A percentile compares a stretch with the other conserved stretches of the same genome.
Conservation (phyloP, 140 eudicot genomes). For the Senecio squalidus region DNA sequence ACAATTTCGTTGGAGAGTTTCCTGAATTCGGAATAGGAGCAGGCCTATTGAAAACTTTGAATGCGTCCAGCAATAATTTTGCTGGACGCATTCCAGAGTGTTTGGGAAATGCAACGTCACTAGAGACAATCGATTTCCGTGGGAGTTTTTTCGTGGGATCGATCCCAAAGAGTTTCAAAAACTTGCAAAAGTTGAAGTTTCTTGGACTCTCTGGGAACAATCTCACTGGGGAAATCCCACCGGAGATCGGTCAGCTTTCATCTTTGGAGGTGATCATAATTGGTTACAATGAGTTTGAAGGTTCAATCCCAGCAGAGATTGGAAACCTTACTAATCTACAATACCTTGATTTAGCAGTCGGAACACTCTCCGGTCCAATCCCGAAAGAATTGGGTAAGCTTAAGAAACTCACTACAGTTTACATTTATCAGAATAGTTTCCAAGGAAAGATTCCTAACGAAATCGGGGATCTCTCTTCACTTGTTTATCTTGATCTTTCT, state of each 20-base stretch:
- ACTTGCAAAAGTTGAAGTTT: constrained; percentile 56
- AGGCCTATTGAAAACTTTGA: constrained; percentile 32
- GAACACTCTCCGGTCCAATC: constrained; percentile 53
- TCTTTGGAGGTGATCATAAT: constrained; percentile 66
- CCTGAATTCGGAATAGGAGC: constrained; percentile 45
- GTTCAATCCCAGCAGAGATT: constrained; percentile 63
- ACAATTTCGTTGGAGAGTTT: constrained; percentile 61
- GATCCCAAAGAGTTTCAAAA: constrained; percentile 47
- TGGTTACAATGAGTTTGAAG: constrained; percentile 75
- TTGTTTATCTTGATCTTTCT: constrained; percentile 61
- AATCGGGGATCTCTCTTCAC: constrained; percentile 48
- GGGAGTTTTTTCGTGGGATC: constrained; percentile 74
- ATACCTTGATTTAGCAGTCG: constrained; percentile 81
- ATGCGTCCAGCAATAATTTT: constrained; percentile 79
- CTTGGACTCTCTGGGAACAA: constrained; percentile 84
- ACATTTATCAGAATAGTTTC: constrained; percentile 61
- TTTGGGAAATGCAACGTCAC: constrained; percentile 43
- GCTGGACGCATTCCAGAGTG: constrained; percentile 57
- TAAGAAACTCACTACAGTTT: constrained; percentile 53
- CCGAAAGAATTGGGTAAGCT: constrained; percentile 67
- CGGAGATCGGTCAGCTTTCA: constrained; percentile 53
- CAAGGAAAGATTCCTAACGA: constrained; percentile 56
- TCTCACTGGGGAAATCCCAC: constrained; percentile 66
- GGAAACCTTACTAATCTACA: constrained; percentile 62
- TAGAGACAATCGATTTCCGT: constrained; percentile 63